Evolutionary conservation across 2,329 filamentous ascomycete species (phyloP), one percentile per base, ranked within the genome.

Genomic region (Hymenoscyphus fraxineus): DNA sequence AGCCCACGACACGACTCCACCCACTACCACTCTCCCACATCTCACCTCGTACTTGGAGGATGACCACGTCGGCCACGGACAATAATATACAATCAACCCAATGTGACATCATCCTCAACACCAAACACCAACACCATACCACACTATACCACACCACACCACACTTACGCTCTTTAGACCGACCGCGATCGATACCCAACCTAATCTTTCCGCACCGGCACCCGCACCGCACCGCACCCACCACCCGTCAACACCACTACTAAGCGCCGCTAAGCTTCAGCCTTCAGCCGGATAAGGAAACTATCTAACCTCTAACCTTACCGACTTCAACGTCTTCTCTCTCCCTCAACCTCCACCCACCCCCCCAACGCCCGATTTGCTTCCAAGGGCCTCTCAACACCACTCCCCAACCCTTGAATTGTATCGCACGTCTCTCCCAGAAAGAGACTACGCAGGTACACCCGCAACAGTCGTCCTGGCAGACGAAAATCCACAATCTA

Each of bases 381-480:
- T 57, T n/a, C 54, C 19, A 57, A 32, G 31, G 55, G 55, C 55
- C 55, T 57, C 16, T 22, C 47, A 54, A 54, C 47, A 54, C 47
- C 47, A 51, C 54, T n/a, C 27, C 2, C 55, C 55, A 9, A 57
- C 27, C 13, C 27, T 27, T 15, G n/a, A 12, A 9, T 58, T 38
- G 47, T 41, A 32, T 40, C 59, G 19, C 40, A 19, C 39, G 31
- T 59, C 44, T 51, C 41, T 15, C 7, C 10, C 47, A 60, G 38
- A 32, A n/a, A 61, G 60, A 63, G 60, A 60, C 59, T 61, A 54
- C 63, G 35, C 54, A 35, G 58, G 31, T 59, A 65, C 65, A 72
- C 74, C 83, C 81, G 79, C 80, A 79, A 78, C 73, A 78, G 80
- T 86, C 87, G 88, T 87, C 83, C 88, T 91, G 89, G 89, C 88